Conservation (phyloP, 345 rosid genomes). For the Angophora floribunda region DNA sequence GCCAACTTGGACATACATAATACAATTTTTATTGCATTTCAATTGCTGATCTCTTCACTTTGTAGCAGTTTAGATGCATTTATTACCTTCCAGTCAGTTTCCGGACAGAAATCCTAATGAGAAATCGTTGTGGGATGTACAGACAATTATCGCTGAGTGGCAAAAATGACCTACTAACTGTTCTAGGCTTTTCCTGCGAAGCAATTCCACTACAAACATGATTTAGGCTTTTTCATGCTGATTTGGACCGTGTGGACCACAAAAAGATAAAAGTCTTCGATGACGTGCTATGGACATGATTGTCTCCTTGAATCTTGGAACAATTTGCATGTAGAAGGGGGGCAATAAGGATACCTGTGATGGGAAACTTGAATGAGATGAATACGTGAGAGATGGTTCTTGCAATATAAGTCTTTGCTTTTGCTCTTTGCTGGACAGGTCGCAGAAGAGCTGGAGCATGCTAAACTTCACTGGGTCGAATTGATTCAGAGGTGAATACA, state of each 20-base stretch:
- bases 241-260: background rate
- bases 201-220: background rate
- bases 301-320: background rate
- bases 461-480: background rate
- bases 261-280: too few species aligned
- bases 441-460: background rate
- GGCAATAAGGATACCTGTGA: background rate
- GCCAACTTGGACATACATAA: too few species aligned
- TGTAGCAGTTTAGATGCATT: too few species aligned
- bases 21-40: too few species aligned
- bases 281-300: background rate
- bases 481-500: background rate
- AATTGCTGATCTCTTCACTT: too few species aligned
- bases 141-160: background rate
- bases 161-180: background rate
- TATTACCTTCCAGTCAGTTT: too few species aligned
- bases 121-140: background rate
- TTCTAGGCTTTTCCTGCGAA: too few species aligned
- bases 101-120: too few species aligned
- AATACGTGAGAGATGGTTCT: background rate
- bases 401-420: background rate
- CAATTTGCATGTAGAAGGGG: background rate
- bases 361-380: too few species aligned
- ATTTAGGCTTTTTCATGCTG: background rate
- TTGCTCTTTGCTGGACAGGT: background rate